Percentiles rank a stretch among this genome's conserved stretches.
phyloP scores from a whole-genome alignment of 2,329 filamentous ascomycete species.

The Verticillium nonalfalfae region DNA sequence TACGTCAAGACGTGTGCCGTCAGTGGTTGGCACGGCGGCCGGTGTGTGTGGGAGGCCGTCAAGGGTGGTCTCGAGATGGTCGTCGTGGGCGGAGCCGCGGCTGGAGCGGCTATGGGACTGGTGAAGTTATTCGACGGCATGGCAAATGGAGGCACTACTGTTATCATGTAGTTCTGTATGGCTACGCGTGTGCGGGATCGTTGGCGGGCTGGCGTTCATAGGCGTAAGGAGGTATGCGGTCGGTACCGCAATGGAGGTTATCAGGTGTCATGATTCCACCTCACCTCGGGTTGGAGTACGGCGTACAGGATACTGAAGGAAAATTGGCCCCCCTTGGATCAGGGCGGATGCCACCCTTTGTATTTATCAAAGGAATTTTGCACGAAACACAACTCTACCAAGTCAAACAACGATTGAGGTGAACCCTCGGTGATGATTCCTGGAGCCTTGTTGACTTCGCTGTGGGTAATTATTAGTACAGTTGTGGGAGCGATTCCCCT shows the following conservation, averaged over 20 bases:
- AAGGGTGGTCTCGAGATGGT: constrained; percentile 32
- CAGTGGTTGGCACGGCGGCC: constrained; percentile 10
- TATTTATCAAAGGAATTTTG: not conserved
- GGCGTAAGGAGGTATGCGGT: not conserved
- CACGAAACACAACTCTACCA: not conserved
- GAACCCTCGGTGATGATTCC: not conserved
- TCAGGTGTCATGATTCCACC: not conserved
- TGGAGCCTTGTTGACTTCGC: not conserved
- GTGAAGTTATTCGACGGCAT: constrained; percentile 17
- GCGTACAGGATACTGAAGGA: not conserved
- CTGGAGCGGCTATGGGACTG: constrained; percentile 29
- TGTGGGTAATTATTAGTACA: not conserved
- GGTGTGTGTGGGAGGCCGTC: constrained; percentile 11
- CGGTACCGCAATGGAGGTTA: not conserved
- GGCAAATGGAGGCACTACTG: not conserved
- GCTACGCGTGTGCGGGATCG: not conserved
- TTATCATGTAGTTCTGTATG: not conserved
- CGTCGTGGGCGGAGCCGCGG: constrained; percentile 28
- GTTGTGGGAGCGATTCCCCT: not conserved
- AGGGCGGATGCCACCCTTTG: not conserved
- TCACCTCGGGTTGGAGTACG: not conserved
- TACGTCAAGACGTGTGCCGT: constrained; percentile 54
- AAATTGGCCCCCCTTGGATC: not conserved
- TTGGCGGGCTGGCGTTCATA: not conserved
- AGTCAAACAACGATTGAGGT: not conserved